These are phyloP conservation scores for Aspergillus carlsbadensis DNA, from an alignment of 495 filamentous ascomycete genomes.

Conservation along the genomic window DNA sequence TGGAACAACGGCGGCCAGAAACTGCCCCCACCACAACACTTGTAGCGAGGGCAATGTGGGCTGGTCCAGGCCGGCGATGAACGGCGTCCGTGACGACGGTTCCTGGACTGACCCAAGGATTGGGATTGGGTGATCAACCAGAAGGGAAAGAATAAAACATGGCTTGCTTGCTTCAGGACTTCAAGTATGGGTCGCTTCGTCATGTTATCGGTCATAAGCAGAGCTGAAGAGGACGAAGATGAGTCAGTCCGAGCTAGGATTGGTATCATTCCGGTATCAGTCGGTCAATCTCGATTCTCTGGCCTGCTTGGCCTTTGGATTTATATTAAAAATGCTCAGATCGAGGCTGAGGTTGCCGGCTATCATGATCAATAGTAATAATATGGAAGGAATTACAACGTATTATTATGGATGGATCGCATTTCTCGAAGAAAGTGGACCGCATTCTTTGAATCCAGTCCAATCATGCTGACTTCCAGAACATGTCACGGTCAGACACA, in stretches of 20 bases:
- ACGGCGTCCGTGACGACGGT: not conserved
- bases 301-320: too few species aligned
- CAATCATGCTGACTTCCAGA: not conserved
- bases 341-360: too few species aligned
- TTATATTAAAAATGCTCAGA: too few species aligned
- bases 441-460: not conserved
- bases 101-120: constrained; percentile 1
- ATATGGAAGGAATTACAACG: too few species aligned
- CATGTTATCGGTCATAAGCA: constrained; percentile 16
- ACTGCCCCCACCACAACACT: constrained; percentile 6
- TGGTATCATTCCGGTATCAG: too few species aligned
- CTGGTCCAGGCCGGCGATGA: constrained; percentile 7
- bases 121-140: not conserved
- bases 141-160: not conserved
- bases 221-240: not conserved
- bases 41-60: not conserved
- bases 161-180: too few species aligned
- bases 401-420: constrained; percentile 12
- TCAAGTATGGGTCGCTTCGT: not conserved
- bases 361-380: too few species aligned
- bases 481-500: not conserved
- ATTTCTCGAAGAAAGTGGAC: constrained; percentile 3
- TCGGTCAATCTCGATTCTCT: too few species aligned
- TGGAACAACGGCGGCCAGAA: constrained; percentile 36
- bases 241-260: too few species aligned